phyloP scores from a whole-genome alignment of 2,329 filamentous ascomycete genomes.

The Kalmusia sp. region DNA sequence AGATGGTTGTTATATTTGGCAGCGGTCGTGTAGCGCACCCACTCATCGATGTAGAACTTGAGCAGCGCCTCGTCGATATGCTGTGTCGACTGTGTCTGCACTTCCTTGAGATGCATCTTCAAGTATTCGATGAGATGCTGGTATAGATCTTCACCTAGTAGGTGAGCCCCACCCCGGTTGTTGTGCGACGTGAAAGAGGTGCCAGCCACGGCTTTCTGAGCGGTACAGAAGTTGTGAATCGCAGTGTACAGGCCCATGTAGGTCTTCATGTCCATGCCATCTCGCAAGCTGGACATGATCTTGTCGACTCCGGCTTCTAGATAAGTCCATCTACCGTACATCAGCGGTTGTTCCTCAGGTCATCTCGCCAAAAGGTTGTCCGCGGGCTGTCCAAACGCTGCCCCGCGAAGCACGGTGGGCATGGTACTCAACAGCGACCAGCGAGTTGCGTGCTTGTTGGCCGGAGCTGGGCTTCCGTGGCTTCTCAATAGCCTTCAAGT shows the following conservation, averaged over 20 bases:
- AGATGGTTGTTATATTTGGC: constrained; percentile 98
- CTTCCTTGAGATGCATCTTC: constrained; percentile 73
- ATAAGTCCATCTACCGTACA: constrained; percentile 78
- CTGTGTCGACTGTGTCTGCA: constrained; percentile 74
- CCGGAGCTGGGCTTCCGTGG: too few species aligned
- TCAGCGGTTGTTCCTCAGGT: constrained; percentile 16
- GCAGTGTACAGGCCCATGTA: constrained; percentile 98
- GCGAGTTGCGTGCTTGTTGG: background rate
- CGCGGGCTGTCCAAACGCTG: background rate
- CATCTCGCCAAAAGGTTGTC: background rate
- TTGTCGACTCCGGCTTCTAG: constrained; percentile 86
- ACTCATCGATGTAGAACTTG: constrained; percentile 94
- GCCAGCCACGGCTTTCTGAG: constrained; percentile 85
- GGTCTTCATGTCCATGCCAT: constrained; percentile 92
- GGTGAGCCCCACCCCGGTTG: constrained; percentile 86
- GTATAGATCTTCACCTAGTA: constrained; percentile 95
- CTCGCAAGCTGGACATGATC: constrained; percentile 91
- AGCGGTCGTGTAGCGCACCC: constrained; percentile 92
- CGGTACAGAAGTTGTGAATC: constrained; percentile 99
- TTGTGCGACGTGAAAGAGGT: constrained; percentile 55
- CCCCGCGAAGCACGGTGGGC: too few species aligned
- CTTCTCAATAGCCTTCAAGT: too few species aligned
- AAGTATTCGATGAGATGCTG: constrained; percentile 89
- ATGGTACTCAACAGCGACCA: background rate
- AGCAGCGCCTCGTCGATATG: constrained; percentile 91